Base-by-base conservation (phyloP, 768 basidiomycete genomes). In the Tulasnella sp. region DNA sequence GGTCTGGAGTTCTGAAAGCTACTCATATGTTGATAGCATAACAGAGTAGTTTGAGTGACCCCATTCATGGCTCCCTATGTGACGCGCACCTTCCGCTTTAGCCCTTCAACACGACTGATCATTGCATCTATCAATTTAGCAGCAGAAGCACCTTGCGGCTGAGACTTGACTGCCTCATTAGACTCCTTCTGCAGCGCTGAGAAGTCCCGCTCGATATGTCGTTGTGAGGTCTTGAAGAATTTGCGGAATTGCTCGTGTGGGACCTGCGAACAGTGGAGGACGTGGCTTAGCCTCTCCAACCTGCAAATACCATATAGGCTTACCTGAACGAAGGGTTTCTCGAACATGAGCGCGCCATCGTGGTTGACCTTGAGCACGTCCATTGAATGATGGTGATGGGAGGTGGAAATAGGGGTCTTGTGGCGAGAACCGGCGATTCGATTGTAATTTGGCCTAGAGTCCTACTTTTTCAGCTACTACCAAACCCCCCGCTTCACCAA, bases 221-320 rank as follows among this genome's bases (percentile, higher is more conserved):
- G 82, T 68, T 91, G 88, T 0, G 84, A 82, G 17, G 83, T 78
- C 31, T 90, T 82, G 67, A 93, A 92, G n/a, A 84, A 77, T 71
- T 86, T 88, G 65, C 87, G 83, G 66, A 90, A 87, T 65, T 86
- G 86, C 73, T 93, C 91, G 70, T 85, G 88, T 10, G 91, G 91
- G 11, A 91, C 87, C 91, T 93, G 63, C 2, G 34, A 38, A 38
- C 15, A 15, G n/a, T n/a, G 34, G 34, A 29, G 30, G 29, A 12
- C 5, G 43, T 38, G 15, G 15, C 34, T 38, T 15, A 38, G 15
- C 7, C 15, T 38, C 34, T 15, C 34, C 15, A 15, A 5, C 15
- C 34, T 38, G 34, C 5, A 38, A 38, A 15, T 38, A 38, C 15
- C 7, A 15, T 31, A 44, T 57, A 66, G n/a, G n/a, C 78, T 53